A percentile compares a stretch with the other conserved stretches of the same genome.
These are phyloP conservation scores for Penicillium vulpinum DNA, from an alignment of 2,329 filamentous ascomycete genomes.

Conservation along the genomic window DNA sequence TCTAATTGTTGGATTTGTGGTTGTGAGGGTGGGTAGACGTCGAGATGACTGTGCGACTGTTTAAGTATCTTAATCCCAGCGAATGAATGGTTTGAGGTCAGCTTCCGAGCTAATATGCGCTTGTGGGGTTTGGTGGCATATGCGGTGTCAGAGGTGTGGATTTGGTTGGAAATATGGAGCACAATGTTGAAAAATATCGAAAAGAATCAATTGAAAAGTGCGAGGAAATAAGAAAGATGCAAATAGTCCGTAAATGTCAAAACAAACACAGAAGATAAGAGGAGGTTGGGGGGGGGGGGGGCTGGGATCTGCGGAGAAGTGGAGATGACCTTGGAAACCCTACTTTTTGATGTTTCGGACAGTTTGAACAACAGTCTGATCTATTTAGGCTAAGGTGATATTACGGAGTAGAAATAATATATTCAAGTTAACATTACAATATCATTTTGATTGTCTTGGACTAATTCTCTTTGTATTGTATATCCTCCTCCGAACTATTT, in stretches of 20 bases:
- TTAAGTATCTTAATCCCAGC: neutral
- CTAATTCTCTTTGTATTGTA: neutral
- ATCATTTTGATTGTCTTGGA: neutral
- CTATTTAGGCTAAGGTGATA: neutral
- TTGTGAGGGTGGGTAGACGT: neutral
- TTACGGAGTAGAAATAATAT: neutral
- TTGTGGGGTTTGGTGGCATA: neutral
- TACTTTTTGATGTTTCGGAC: neutral
- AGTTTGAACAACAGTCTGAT: neutral
- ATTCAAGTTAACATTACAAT: neutral
- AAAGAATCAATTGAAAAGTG: neutral
- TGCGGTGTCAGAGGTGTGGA: neutral
- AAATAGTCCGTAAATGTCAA: neutral
- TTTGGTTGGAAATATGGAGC: neutral
- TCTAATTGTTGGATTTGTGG: neutral
- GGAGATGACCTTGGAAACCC: neutral
- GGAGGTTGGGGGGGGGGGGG: slow-evolving; percentile 10
- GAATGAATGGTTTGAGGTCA: neutral
- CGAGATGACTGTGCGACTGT: neutral
- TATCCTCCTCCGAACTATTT: neutral
- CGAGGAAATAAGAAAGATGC: neutral
- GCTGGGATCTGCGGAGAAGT: slow-evolving; percentile 11
- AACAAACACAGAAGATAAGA: neutral
- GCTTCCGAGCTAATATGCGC: neutral
- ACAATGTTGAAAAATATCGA: neutral